phyloP scores from a whole-genome alignment of 306 rosid genomes.

The Medicago lupulina region DNA sequence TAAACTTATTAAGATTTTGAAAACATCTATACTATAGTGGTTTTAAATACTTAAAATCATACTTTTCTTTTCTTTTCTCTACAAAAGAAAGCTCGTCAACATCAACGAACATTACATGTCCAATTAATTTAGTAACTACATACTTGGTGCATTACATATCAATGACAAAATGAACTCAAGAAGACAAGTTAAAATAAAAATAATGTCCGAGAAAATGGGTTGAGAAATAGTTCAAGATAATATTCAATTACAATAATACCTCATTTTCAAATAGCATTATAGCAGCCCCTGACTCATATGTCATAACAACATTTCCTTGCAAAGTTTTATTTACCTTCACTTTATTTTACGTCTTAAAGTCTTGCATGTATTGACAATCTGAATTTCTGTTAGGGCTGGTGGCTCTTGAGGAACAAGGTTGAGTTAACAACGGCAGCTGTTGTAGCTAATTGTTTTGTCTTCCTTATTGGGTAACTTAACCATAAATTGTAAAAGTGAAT shows the following conservation, averaged over 20 bases:
- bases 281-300: neutral
- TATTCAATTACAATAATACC: too few species aligned
- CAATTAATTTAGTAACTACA: neutral
- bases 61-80: too few species aligned
- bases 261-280: neutral
- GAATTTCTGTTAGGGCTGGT: constrained; percentile 78
- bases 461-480: constrained; percentile 79
- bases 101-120: too few species aligned
- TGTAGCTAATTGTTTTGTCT: constrained; percentile 78
- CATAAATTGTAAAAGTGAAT: constrained; percentile 22
- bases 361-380: constrained; percentile 35
- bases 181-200: too few species aligned
- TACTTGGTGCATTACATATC: too few species aligned
- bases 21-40: too few species aligned
- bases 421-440: constrained; percentile 65
- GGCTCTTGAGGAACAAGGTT: constrained; percentile 81
- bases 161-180: too few species aligned
- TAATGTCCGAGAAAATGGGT: too few species aligned
- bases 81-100: neutral
- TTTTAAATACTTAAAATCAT: too few species aligned
- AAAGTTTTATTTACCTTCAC: constrained; percentile 27
- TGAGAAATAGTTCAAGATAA: too few species aligned
- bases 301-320: neutral
- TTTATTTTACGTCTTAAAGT: constrained; percentile 20
- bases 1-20: too few species aligned